Conservation (phyloP, 2,329 filamentous ascomycete species). For the Leptographium radiaticola region DNA sequence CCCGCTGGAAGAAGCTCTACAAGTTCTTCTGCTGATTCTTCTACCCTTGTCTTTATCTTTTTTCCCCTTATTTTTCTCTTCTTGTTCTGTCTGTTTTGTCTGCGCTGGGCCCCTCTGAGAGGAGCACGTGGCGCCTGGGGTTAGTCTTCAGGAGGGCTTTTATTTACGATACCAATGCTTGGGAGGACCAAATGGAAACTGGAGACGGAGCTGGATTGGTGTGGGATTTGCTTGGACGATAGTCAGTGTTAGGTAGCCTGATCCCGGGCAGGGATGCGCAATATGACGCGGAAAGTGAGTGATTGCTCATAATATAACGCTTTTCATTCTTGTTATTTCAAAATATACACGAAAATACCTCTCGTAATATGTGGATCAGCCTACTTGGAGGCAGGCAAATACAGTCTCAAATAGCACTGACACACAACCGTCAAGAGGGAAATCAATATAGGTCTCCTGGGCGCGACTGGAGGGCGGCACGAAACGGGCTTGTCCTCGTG, state of each 20-base stretch:
- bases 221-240: not conserved
- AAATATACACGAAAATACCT: not conserved
- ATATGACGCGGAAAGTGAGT: not conserved
- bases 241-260: not conserved
- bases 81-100: not conserved
- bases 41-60: not conserved
- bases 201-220: not conserved
- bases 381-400: not conserved
- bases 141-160: not conserved
- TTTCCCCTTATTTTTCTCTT: not conserved
- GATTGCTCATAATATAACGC: no score
- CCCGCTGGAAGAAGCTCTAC: constrained; percentile 63
- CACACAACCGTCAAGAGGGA: not conserved
- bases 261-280: not conserved
- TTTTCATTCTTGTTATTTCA: not conserved
- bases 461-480: no score
- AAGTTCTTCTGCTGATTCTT: constrained; percentile 51
- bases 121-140: not conserved
- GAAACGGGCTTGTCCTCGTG: not conserved
- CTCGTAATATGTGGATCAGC: no score
- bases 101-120: not conserved
- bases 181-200: not conserved
- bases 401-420: not conserved
- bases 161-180: not conserved
- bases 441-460: no score